Evolutionary conservation across 164 flowering plant species (phyloP).

Genomic region (grape (Vitis vinifera)): DNA sequence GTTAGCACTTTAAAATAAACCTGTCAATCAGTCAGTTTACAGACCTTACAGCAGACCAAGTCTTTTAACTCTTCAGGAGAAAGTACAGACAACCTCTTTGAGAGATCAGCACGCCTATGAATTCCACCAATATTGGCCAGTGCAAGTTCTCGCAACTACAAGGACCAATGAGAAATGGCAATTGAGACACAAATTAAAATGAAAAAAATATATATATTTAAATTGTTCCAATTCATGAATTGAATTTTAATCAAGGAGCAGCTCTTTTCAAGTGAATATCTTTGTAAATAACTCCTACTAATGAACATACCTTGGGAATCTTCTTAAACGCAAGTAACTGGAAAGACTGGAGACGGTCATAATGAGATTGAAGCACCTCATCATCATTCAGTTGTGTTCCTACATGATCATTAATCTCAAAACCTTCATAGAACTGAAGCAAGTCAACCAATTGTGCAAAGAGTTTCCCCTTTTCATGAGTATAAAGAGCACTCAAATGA

Average conservation of each 20-base stretch:
- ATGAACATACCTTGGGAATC: constrained; percentile 76
- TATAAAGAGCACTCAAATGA: constrained; percentile 85
- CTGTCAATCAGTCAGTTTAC: constrained; percentile 8
- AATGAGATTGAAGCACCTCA: constrained; percentile 84
- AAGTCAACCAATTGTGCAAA: constrained; percentile 94
- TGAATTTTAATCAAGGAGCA: no score
- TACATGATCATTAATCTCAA: constrained; percentile 89
- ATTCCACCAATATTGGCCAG: constrained; percentile 86
- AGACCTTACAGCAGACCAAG: constrained; percentile 82
- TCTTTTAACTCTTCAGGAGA: constrained; percentile 72
- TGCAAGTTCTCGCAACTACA: constrained; percentile 82
- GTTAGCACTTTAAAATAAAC: not conserved
- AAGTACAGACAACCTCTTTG: constrained; percentile 81
- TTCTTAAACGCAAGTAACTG: constrained; percentile 89
- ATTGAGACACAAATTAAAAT: no score
- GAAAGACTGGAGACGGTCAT: constrained; percentile 79
- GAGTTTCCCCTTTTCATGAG: constrained; percentile 83
- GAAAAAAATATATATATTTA: no score
- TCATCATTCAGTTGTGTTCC: constrained; percentile 92
- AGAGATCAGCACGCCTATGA: constrained; percentile 79
- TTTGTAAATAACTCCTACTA: no score
- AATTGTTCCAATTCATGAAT: no score
- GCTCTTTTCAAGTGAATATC: no score
- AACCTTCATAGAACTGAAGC: constrained; percentile 90
- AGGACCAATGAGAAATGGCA: not conserved